Evolutionary conservation across 257 asterid genomes (phyloP).

Genomic region (Solanum sitiens): DNA sequence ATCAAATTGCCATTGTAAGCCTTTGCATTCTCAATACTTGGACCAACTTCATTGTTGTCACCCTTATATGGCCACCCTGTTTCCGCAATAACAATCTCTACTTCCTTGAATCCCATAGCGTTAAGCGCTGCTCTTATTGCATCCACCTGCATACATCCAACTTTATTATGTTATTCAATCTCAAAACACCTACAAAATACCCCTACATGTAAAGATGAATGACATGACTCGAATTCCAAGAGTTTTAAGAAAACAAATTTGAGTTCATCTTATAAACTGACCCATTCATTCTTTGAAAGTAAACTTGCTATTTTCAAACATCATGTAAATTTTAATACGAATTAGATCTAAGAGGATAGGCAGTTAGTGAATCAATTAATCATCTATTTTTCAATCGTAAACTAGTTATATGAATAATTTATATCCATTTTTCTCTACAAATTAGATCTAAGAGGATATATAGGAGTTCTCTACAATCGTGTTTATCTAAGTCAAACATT

Average conservation of each 20-base stretch:
- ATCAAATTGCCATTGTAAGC: slow-evolving; percentile 52
- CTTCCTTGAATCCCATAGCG: slow-evolving; percentile 43
- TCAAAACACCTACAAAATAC: neutral
- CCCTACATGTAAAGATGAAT: neutral
- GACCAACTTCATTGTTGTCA: slow-evolving; percentile 47
- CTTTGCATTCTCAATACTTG: slow-evolving; percentile 61
- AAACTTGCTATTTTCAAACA: neutral
- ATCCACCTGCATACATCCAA: slow-evolving; percentile 33
- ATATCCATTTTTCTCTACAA: neutral
- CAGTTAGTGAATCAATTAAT: neutral
- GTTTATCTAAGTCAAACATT: neutral
- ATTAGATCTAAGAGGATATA: neutral
- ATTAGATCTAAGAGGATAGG: neutral
- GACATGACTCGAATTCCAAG: neutral
- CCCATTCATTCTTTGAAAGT: neutral
- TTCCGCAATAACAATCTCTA: slow-evolving; percentile 65
- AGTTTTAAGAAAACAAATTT: neutral
- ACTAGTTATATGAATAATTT: neutral
- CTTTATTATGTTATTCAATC: neutral
- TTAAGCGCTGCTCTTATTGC: slow-evolving; percentile 51
- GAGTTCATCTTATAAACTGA: neutral
- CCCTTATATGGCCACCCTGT: slow-evolving; percentile 88
- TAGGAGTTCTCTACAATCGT: neutral
- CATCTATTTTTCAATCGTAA: neutral
- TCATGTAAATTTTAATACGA: neutral